Base-by-base conservation (phyloP, 2,329 filamentous ascomycete genomes). In the Blastomyces silverae region DNA sequence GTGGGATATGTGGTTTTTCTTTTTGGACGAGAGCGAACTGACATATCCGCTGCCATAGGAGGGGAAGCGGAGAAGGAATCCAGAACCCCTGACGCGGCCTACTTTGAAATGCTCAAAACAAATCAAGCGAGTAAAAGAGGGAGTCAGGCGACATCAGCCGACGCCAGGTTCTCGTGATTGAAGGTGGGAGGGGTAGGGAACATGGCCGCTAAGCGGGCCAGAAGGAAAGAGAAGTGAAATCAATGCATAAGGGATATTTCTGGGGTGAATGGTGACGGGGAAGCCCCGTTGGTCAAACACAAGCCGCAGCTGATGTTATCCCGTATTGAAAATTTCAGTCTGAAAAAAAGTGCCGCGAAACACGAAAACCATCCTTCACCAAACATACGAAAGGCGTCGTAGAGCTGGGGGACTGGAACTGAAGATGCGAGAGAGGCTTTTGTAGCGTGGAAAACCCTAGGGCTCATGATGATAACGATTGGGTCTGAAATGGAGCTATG, bases 231-330 rank as follows among this genome's bases (percentile, higher is more conserved):
- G 3, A 25, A 17, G 13, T 1, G n/a, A 2, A 22, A 22, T 59
- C 56, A 37, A 25, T 44, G 37, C 39, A 44, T 59, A n/a, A 44
- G 56, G 56, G 56, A 59, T 59, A 44, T 44, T 44, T 44, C 31
- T 39, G 8, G 20, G n/a, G n/a, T 5, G n/a, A 44, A 20, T 11
- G 3, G 34, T 44, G n/a, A 42, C 17, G 17, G 3, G 37, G 39
- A 44, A 28, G 7, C 11, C 56, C 56, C 2, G 37, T 44, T 22
- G 56, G n/a, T 25, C 56, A 57, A 57, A 34, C 53, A 57, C 15
- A 7, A 57, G 31, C 31, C 10, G 34, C 31, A n/a, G 53, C 31
- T n/a, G 28, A 55, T 20, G 52, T 6, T 55, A n/a, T 59, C 34
- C 31, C 17, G 53, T 57, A 57, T 57, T 58, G 56, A 20, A 34